phyloP scores from a whole-genome alignment of 2,329 filamentous ascomycete genomes.

The Paracamarosporium sp. region DNA sequence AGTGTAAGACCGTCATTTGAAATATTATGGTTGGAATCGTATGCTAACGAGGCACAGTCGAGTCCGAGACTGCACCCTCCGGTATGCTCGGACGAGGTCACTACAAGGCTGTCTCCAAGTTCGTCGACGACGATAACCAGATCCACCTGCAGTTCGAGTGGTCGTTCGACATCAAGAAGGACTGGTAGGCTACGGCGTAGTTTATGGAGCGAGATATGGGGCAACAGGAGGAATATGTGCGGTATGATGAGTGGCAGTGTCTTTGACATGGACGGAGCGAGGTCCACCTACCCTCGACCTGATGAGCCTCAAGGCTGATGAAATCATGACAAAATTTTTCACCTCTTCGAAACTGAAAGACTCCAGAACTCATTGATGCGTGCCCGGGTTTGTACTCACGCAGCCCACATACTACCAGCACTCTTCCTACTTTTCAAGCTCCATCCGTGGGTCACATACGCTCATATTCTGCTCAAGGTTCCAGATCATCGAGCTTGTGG shows the following conservation, averaged over 20 bases:
- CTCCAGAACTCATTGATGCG: neutral
- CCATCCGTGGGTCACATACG: neutral
- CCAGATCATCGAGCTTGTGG: slow-evolving; percentile 19
- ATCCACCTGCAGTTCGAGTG: slow-evolving; percentile 92
- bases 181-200: slow-evolving; percentile 69
- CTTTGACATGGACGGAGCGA: slow-evolving; percentile 1
- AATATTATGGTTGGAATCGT: neutral
- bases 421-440: neutral
- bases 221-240: slow-evolving; percentile 1
- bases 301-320: slow-evolving; percentile 34
- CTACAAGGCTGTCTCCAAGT: slow-evolving; percentile 88
- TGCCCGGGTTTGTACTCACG: neutral
- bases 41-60: slow-evolving; percentile 63
- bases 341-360: neutral
- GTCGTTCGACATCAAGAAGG: slow-evolving; percentile 96
- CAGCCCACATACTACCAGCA: neutral
- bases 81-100: slow-evolving; percentile 90
- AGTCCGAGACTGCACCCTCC: slow-evolving; percentile 87
- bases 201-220: neutral
- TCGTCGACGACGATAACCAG: slow-evolving; percentile 94
- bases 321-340: slow-evolving; percentile 12
- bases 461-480: neutral
- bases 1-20: slow-evolving; percentile 68
- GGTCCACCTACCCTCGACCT: slow-evolving; percentile 17
- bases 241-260: slow-evolving; percentile 13